These are phyloP conservation scores for Phytophthora lateralis DNA, from an alignment of 352 stramenopile genomes.

Conservation along the genomic window DNA sequence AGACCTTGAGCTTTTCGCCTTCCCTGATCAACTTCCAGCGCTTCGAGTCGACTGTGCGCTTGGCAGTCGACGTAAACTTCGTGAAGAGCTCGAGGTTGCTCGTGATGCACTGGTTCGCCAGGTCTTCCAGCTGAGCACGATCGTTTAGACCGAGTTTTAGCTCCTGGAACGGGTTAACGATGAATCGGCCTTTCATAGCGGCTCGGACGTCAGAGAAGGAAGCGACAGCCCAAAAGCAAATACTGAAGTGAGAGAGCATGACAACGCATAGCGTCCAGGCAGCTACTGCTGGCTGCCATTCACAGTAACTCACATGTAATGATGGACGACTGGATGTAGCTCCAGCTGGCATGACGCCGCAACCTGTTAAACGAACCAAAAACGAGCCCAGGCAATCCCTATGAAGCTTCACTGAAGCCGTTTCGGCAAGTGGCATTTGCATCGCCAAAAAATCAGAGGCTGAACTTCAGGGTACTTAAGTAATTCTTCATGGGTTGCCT, in stretches of 20 bases:
- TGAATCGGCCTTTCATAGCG: conserved; percentile 34
- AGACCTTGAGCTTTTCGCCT: conserved; percentile 28
- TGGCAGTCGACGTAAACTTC: conserved; percentile 12
- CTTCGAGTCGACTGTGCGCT: conserved; percentile 14
- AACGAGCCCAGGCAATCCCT: conserved; percentile 13
- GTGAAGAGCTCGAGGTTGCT: conserved; percentile 23
- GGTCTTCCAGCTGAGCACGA: conserved; percentile 17
- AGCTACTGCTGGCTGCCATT: conserved; percentile 1
- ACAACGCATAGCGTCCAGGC: neutral
- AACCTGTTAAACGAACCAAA: conserved; percentile 25
- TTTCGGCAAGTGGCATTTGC: no score
- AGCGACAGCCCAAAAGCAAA: conserved; percentile 3
- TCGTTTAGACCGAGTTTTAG: conserved; percentile 16
- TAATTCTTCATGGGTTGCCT: no score
- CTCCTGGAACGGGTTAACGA: conserved; percentile 34
- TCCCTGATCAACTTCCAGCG: conserved; percentile 33
- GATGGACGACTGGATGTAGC: conserved; percentile 16
- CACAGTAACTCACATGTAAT: neutral
- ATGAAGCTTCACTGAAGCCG: no score
- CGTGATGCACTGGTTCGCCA: conserved; percentile 31
- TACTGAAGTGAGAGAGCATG: conserved; percentile 7
- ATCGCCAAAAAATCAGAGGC: no score
- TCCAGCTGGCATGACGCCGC: conserved; percentile 18
- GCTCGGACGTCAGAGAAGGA: neutral
- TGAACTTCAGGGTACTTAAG: no score